phyloP scores from a whole-genome alignment of 768 basidiomycete species.

The Tylopilus subfusipes region DNA sequence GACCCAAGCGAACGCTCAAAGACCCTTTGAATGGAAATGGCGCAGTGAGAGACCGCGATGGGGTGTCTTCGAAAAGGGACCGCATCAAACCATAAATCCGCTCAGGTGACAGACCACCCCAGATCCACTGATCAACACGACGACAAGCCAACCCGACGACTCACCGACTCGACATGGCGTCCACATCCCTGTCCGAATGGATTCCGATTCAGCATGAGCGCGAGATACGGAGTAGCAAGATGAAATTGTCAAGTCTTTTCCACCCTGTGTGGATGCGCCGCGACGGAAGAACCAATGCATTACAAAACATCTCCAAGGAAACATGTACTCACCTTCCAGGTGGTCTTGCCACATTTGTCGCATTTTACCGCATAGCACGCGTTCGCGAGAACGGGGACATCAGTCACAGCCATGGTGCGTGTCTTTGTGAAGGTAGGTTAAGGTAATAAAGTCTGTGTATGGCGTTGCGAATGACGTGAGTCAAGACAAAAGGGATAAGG shows the following conservation, averaged over 20 bases:
- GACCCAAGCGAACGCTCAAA: conserved; percentile 24
- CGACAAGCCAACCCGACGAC: conserved; percentile 25
- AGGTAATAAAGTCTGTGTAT: conserved; percentile 32
- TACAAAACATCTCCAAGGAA: conserved; percentile 25
- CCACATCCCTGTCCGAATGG: conserved; percentile 60
- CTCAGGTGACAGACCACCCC: conserved; percentile 14
- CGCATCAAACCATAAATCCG: conserved; percentile 32
- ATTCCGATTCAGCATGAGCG: conserved; percentile 8
- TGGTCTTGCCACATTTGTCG: conserved; percentile 60
- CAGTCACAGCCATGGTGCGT: conserved; percentile 21
- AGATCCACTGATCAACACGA: conserved; percentile 12
- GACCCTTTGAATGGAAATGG: conserved; percentile 15
- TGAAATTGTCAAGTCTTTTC: conserved; percentile 12
- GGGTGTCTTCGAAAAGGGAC: conserved; percentile 36
- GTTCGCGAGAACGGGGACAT: conserved; percentile 41
- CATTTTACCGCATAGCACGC: conserved; percentile 58
- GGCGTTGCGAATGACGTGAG: conserved; percentile 19
- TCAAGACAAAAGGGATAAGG: background rate
- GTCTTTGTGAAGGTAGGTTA: conserved; percentile 27
- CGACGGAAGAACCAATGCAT: conserved; percentile 18
- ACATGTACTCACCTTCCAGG: conserved; percentile 57
- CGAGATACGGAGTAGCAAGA: conserved; percentile 1
- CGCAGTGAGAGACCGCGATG: conserved; percentile 24
- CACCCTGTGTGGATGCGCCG: conserved; percentile 17
- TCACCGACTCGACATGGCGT: conserved; percentile 58